These are phyloP conservation scores for Candida saitoana DNA, from an alignment of 805 yeast genomes.

Conservation along the genomic window DNA sequence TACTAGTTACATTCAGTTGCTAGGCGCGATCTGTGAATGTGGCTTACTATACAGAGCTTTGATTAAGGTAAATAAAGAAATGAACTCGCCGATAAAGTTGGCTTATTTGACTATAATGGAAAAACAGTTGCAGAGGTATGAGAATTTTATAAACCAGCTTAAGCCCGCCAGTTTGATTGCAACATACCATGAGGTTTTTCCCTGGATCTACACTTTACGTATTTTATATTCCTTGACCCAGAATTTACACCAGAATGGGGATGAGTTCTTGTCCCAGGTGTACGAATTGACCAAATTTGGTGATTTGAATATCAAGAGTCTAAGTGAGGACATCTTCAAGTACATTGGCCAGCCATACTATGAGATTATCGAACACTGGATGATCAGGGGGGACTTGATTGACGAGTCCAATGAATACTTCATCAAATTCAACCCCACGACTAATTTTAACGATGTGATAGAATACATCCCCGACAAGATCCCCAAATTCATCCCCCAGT, in stretches of 20 bases:
- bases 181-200: conserved; percentile 41
- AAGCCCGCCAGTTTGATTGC: conserved; percentile 27
- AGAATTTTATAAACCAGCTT: conserved; percentile 30
- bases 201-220: conserved; percentile 55
- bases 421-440: conserved; percentile 31
- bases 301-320: conserved; percentile 46
- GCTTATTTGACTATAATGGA: conserved; percentile 55
- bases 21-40: conserved; percentile 63
- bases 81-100: conserved; percentile 52
- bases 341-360: conserved; percentile 56
- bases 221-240: conserved; percentile 45
- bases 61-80: conserved; percentile 23
- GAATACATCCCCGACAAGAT: conserved; percentile 28
- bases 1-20: conserved; percentile 51
- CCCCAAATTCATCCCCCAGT: conserved; percentile 39
- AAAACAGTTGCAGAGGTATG: conserved; percentile 31
- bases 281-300: conserved; percentile 57
- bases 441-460: conserved; percentile 33
- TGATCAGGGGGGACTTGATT: conserved; percentile 58
- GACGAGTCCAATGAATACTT: conserved; percentile 63
- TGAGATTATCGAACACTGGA: conserved; percentile 61
- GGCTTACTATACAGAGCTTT: conserved; percentile 61
- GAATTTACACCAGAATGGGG: conserved; percentile 36
- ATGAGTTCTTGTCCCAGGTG: conserved; percentile 52
- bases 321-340: conserved; percentile 43